These are phyloP conservation scores for Globisporangium nodosum DNA, from an alignment of 352 stramenopile genomes.

Conservation along the genomic window DNA sequence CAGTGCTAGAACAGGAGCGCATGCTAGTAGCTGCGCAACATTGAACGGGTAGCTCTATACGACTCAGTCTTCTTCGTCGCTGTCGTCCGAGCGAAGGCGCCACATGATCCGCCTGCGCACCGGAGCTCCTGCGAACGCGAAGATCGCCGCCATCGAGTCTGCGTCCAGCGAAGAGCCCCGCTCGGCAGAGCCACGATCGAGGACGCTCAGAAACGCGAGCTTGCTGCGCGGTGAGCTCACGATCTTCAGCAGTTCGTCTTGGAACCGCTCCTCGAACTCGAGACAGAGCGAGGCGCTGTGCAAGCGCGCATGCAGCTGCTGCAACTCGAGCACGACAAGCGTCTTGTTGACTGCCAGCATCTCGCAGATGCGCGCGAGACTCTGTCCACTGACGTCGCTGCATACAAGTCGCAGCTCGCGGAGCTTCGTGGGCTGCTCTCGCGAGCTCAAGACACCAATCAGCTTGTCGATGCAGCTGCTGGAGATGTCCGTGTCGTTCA, in stretches of 20 bases:
- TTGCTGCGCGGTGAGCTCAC: background rate
- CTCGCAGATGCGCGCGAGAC: background rate
- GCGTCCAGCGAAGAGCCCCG: background rate
- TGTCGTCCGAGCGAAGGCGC: background rate
- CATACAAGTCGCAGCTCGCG: constrained; percentile 1
- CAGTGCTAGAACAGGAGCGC: background rate
- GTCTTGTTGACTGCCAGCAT: constrained; percentile 4
- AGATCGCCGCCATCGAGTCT: background rate
- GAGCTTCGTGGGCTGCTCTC: background rate
- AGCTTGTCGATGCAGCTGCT: background rate
- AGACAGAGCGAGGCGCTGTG: background rate
- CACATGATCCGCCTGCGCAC: constrained; percentile 4
- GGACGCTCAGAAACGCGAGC: constrained; percentile 1
- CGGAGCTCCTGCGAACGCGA: constrained; percentile 2
- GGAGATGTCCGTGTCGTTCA: constrained; percentile 3
- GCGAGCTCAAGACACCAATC: background rate
- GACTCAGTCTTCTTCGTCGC: background rate
- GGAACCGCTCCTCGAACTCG: background rate
- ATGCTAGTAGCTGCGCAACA: background rate
- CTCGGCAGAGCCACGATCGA: background rate
- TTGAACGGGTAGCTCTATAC: too few species aligned
- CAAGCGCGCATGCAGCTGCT: background rate
- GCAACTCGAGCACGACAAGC: background rate
- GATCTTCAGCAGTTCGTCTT: background rate
- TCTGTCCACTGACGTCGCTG: background rate